These are phyloP conservation scores for Taphrina pruni DNA, from an alignment of 1,139 yeast species.

Conservation along the genomic window DNA sequence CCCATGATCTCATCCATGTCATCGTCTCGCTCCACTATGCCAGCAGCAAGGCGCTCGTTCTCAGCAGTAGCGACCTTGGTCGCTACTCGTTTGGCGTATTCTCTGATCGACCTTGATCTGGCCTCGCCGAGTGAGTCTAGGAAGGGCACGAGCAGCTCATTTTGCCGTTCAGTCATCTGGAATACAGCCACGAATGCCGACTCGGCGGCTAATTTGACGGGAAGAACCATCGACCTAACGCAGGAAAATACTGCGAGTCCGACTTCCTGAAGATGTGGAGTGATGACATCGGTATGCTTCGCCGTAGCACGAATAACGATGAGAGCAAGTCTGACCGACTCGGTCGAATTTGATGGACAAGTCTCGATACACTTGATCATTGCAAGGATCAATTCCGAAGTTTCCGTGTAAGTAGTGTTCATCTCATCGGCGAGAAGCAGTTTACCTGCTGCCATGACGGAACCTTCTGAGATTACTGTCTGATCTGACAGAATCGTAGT, in stretches of 20 bases:
- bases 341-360: slow-evolving; percentile 71
- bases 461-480: slow-evolving; percentile 74
- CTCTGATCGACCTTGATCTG: slow-evolving; percentile 42
- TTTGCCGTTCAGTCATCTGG: slow-evolving; percentile 72
- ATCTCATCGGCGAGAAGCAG: slow-evolving; percentile 53
- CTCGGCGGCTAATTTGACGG: slow-evolving; percentile 93
- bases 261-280: slow-evolving; percentile 64
- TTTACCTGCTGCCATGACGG: slow-evolving; percentile 84
- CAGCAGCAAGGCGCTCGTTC: slow-evolving; percentile 39
- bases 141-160: slow-evolving; percentile 71
- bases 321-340: slow-evolving; percentile 77
- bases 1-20: slow-evolving; percentile 36
- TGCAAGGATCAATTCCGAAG: slow-evolving; percentile 56
- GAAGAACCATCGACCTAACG: slow-evolving; percentile 83
- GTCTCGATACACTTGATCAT: slow-evolving; percentile 59
- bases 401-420: slow-evolving; percentile 44
- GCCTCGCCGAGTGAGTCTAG: slow-evolving; percentile 47
- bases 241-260: slow-evolving; percentile 80
- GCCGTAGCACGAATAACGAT: slow-evolving; percentile 79
- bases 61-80: slow-evolving; percentile 41
- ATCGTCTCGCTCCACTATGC: slow-evolving; percentile 32
- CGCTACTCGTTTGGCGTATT: slow-evolving; percentile 43
- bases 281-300: slow-evolving; percentile 60
- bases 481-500: slow-evolving; percentile 50
- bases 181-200: slow-evolving; percentile 81